Base-by-base conservation (phyloP, 2,329 filamentous ascomycete genomes). In the Emmonsiellopsis sp. region DNA sequence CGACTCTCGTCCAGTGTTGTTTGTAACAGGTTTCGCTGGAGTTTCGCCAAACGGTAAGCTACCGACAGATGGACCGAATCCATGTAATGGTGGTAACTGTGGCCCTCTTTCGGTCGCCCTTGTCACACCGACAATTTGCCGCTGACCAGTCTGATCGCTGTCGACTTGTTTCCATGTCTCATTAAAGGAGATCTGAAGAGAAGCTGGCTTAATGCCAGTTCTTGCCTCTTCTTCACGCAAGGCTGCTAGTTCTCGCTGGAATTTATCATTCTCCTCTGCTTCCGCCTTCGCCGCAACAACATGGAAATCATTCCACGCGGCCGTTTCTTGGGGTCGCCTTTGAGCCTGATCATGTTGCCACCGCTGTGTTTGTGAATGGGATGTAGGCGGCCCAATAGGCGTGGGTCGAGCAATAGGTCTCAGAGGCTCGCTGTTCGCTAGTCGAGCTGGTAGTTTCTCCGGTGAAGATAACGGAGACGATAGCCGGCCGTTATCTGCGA, bases 81-180 rank as follows among this genome's bases (percentile, higher is more conserved):
- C 59, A 13, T 67, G 65, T 43, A 70, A 58, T 9, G 67, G 60
- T 9, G 67, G 56, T 7, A 69, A 56, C 35, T 68, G 55, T 41
- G 59, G 47, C 56, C 57, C 50, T 45, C 56, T 55, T 16, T 67
- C 61, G 51, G 62, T 59, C n/a, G 65, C 61, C 50, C 67, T 68
- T n/a, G 67, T 59, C 34, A 73, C 63, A 16, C 62, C 62, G 37
- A 70, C 62, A 15, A 73, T 60, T 37, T 72, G 65, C 50, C 73
- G 67, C 54, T 71, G 66, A 49, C 66, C 67, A 44, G 60, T 62
- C 41, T 74, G 66, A 26, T 75, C 71, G 13, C 66, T 58, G 26
- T 70, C 68, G 20, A 74, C 69, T 56, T 76, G 72, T 41, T 71
- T 70, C 73, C 73, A 77, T 11, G 73, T 75, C 55, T 76, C 71